phyloP scores from a whole-genome alignment of 1,139 yeast species.

The Ogataea hybrid region DNA sequence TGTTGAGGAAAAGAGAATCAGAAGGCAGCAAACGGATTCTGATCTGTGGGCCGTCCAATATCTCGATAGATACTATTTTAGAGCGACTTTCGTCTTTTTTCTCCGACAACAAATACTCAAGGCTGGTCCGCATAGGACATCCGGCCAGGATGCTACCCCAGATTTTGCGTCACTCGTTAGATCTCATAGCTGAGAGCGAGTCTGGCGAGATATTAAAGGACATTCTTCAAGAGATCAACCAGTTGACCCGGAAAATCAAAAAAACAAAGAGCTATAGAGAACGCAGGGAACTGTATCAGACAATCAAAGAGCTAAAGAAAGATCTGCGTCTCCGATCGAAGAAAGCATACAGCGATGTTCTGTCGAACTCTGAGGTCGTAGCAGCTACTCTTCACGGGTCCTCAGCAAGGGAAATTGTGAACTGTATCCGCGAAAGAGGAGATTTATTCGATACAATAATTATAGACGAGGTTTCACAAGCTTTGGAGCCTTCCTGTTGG shows the following conservation, averaged over 20 bases:
- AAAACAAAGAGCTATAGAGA: slow-evolving; percentile 68
- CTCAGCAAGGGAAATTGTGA: slow-evolving; percentile 64
- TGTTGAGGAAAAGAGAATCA: slow-evolving; percentile 34
- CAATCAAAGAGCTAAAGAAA: slow-evolving; percentile 63
- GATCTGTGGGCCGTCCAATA: slow-evolving; percentile 94
- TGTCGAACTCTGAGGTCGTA: slow-evolving; percentile 64
- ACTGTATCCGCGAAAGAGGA: slow-evolving; percentile 38
- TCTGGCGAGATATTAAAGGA: slow-evolving; percentile 64
- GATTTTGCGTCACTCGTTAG: slow-evolving; percentile 73
- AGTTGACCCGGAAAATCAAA: slow-evolving; percentile 53
- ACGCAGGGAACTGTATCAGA: slow-evolving; percentile 63
- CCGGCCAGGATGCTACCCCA: slow-evolving; percentile 77
- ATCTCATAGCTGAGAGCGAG: slow-evolving; percentile 62
- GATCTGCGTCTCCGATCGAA: slow-evolving; percentile 69
- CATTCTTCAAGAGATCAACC: slow-evolving; percentile 68
- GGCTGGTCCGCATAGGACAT: slow-evolving; percentile 82
- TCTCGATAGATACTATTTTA: slow-evolving; percentile 89
- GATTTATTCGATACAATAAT: slow-evolving; percentile 69
- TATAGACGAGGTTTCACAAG: slow-evolving; percentile 93
- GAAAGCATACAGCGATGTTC: slow-evolving; percentile 57
- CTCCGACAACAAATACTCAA: slow-evolving; percentile 36
- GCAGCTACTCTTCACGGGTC: slow-evolving; percentile 88
- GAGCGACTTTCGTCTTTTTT: slow-evolving; percentile 58
- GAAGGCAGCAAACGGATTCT: slow-evolving; percentile 51
- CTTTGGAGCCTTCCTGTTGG: slow-evolving; percentile 97